These are phyloP conservation scores for Capsicum pubescens DNA, from an alignment of 257 asterid species.

Conservation along the genomic window DNA sequence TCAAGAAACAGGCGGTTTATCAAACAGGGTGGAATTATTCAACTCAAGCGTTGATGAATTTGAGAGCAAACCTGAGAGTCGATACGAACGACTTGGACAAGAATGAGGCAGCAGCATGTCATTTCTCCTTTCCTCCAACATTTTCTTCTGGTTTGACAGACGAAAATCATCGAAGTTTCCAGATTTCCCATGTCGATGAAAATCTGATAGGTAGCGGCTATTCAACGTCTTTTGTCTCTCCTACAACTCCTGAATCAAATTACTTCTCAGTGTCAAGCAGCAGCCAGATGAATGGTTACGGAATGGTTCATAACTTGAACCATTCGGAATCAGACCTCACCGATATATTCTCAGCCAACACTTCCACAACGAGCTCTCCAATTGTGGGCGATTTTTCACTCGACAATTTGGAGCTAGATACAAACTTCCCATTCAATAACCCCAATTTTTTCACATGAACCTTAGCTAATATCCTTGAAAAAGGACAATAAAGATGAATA, in stretches of 20 bases:
- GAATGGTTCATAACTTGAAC: slow-evolving; percentile 38
- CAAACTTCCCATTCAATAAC: slow-evolving; percentile 55
- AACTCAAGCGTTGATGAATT: slow-evolving; percentile 48
- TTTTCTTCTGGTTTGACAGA: slow-evolving; percentile 40
- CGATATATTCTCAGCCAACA: slow-evolving; percentile 61
- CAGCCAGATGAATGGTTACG: slow-evolving; percentile 37
- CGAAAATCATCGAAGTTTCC: slow-evolving; percentile 42
- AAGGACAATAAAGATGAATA: slow-evolving; percentile 26
- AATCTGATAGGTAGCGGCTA: slow-evolving; percentile 42
- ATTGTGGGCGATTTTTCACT: slow-evolving; percentile 63
- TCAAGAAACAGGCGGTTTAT: slow-evolving; percentile 32
- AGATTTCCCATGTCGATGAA: slow-evolving; percentile 53
- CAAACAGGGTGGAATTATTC: slow-evolving; percentile 44
- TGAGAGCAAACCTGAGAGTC: slow-evolving; percentile 65
- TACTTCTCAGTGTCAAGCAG: slow-evolving; percentile 43
- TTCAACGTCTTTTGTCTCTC: slow-evolving; percentile 52
- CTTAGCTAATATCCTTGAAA: slow-evolving; percentile 22
- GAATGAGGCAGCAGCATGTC: slow-evolving; percentile 40
- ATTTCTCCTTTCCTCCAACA: slow-evolving; percentile 66
- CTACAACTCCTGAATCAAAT: slow-evolving; percentile 50
- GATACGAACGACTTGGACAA: slow-evolving; percentile 49
- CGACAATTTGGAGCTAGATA: slow-evolving; percentile 53
- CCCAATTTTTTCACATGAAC: slow-evolving; percentile 51
- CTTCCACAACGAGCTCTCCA: slow-evolving; percentile 74
- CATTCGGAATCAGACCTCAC: slow-evolving; percentile 50